Percentiles rank a stretch among this genome's conserved stretches.
Conservation (phyloP, 139 green algal genomes). For the Micromonas pusilla region DNA sequence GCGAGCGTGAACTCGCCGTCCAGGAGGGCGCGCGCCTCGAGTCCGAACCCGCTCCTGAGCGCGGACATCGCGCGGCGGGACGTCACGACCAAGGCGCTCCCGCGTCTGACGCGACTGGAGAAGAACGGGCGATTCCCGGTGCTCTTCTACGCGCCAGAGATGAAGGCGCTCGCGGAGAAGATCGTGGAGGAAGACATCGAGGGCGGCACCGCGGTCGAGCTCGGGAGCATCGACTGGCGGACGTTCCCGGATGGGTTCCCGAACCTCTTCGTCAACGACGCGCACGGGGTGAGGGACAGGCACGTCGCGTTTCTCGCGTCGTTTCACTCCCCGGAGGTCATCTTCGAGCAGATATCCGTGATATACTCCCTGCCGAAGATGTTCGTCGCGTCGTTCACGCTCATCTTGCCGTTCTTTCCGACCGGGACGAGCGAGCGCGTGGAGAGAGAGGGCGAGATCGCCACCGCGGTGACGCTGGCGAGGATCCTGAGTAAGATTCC, state of each 20-base stretch:
- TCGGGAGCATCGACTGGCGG: conserved; percentile 75
- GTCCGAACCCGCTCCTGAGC: neutral
- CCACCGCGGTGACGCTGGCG: conserved; percentile 90
- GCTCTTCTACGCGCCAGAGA: conserved; percentile 17
- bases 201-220: conserved; percentile 50
- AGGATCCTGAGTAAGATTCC: conserved; percentile 93
- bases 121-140: neutral
- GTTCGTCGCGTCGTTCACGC: conserved; percentile 92
- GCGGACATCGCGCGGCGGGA: neutral
- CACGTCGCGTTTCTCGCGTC: conserved; percentile 95
- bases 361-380: conserved; percentile 94
- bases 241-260: conserved; percentile 94
- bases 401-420: conserved; percentile 97
- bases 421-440: conserved; percentile 68
- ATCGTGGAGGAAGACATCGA: neutral
- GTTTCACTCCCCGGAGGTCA: conserved; percentile 80
- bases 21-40: neutral
- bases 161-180: conserved; percentile 6
- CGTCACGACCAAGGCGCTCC: neutral
- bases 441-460: conserved; percentile 49
- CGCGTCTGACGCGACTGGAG: neutral
- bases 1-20: no score
- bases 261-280: conserved; percentile 87
- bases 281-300: conserved; percentile 76
- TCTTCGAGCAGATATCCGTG: conserved; percentile 95